Conservation (phyloP, 1,284 basidiomycete species). For the Ganoderma lucidum region DNA sequence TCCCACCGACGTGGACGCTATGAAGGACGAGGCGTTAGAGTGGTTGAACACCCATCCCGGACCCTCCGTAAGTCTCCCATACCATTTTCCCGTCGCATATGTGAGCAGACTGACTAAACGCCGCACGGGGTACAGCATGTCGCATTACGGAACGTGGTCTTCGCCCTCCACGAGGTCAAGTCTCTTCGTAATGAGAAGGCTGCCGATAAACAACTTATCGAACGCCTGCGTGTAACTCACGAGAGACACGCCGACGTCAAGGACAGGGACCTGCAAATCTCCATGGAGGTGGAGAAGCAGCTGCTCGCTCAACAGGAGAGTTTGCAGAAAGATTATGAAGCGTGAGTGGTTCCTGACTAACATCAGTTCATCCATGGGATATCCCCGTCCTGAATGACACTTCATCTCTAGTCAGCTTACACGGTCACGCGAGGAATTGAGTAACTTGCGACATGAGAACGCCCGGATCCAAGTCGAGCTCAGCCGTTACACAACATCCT, state of each 20-base stretch:
- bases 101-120: neutral
- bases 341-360: slow-evolving; percentile 32
- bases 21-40: slow-evolving; percentile 53
- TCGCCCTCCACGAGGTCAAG: slow-evolving; percentile 35
- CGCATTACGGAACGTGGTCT: slow-evolving; percentile 34
- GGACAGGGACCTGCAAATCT: slow-evolving; percentile 44
- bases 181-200: slow-evolving; percentile 18
- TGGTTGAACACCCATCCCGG: slow-evolving; percentile 49
- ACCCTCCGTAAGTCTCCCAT: slow-evolving; percentile 15
- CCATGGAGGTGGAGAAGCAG: slow-evolving; percentile 46
- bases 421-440: slow-evolving; percentile 13
- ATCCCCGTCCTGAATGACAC: neutral
- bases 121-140: slow-evolving; percentile 27
- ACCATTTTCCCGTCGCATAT: slow-evolving; percentile 5
- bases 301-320: slow-evolving; percentile 28
- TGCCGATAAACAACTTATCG: slow-evolving; percentile 25
- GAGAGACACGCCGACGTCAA: slow-evolving; percentile 42
- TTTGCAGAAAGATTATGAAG: slow-evolving; percentile 39
- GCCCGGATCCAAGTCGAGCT: slow-evolving; percentile 34
- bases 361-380: neutral
- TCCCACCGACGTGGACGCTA: slow-evolving; percentile 51
- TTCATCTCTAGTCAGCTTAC: slow-evolving; percentile 1
- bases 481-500: slow-evolving; percentile 25
- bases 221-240: slow-evolving; percentile 37
- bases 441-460: slow-evolving; percentile 25